These are phyloP conservation scores for Candida vartiovaarae DNA, from an alignment of 805 yeast species.

Conservation along the genomic window DNA sequence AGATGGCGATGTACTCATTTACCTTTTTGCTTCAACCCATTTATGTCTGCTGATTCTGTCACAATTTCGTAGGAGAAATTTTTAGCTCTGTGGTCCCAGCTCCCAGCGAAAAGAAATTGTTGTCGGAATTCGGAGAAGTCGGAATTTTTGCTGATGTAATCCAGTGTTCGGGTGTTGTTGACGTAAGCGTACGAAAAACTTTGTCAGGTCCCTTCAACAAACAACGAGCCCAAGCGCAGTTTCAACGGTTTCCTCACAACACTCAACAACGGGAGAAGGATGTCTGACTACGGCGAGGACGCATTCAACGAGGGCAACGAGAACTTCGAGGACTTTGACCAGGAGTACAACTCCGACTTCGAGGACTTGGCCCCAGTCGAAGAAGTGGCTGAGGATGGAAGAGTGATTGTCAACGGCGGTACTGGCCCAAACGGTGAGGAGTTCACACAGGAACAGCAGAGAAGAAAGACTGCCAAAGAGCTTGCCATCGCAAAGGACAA, in stretches of 20 bases:
- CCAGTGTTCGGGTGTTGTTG: too few relatives aligned
- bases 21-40: neutral
- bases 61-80: neutral
- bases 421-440: constrained; percentile 45
- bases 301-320: constrained; percentile 66
- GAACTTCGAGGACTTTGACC: constrained; percentile 75
- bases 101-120: too few relatives aligned
- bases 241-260: neutral
- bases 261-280: constrained; percentile 11
- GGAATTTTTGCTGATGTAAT: too few relatives aligned
- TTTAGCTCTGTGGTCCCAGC: too few relatives aligned
- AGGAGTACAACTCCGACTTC: constrained; percentile 73
- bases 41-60: neutral
- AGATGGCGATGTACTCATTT: neutral
- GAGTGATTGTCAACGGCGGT: constrained; percentile 66
- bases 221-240: too few relatives aligned
- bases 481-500: constrained; percentile 84
- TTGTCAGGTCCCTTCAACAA: neutral
- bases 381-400: constrained; percentile 54
- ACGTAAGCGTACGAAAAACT: neutral
- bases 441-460: constrained; percentile 29
- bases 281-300: constrained; percentile 53
- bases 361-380: constrained; percentile 36
- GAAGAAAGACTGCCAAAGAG: constrained; percentile 63
- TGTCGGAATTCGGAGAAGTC: too few relatives aligned